Evolutionary conservation across 352 stramenopile genomes (phyloP).

Genomic region (Phytophthora syringae): DNA sequence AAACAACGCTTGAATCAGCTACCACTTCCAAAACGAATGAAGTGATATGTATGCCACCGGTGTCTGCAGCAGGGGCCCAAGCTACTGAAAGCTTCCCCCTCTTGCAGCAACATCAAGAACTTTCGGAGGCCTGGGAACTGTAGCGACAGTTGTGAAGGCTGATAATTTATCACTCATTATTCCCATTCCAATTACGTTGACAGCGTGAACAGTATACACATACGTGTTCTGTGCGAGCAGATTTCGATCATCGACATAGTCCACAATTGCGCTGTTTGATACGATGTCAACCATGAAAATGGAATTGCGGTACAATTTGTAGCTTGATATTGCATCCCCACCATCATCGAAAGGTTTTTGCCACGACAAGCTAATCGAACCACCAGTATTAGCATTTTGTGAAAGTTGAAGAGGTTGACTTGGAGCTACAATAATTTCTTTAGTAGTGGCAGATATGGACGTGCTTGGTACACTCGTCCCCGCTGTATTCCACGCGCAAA

Average conservation of each 20-base stretch:
- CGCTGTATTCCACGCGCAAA: constrained; percentile 49
- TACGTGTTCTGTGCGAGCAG: constrained; percentile 44
- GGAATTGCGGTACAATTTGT: constrained; percentile 49
- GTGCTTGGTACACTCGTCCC: constrained; percentile 42
- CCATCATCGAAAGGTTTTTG: constrained; percentile 48
- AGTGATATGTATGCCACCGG: constrained; percentile 43
- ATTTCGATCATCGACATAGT: constrained; percentile 37
- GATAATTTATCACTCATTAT: constrained; percentile 35
- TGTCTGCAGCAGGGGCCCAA: constrained; percentile 45
- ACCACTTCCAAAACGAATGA: constrained; percentile 29
- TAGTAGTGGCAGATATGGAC: constrained; percentile 28
- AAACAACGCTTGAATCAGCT: background rate
- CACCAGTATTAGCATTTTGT: constrained; percentile 29
- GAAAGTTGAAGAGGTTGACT: constrained; percentile 32
- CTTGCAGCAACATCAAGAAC: constrained; percentile 13
- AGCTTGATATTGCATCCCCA: constrained; percentile 42
- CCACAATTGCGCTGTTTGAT: constrained; percentile 2
- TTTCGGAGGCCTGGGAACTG: constrained; percentile 24
- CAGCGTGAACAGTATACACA: constrained; percentile 48
- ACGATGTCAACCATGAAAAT: constrained; percentile 17
- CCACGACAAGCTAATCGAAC: constrained; percentile 56
- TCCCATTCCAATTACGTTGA: constrained; percentile 44
- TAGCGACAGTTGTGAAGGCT: constrained; percentile 32
- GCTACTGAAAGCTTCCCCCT: constrained; percentile 40
- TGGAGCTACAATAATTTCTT: constrained; percentile 29